These are phyloP conservation scores for Sabuloglossum arenarium DNA, from an alignment of 495 filamentous ascomycete genomes.

Conservation along the genomic window DNA sequence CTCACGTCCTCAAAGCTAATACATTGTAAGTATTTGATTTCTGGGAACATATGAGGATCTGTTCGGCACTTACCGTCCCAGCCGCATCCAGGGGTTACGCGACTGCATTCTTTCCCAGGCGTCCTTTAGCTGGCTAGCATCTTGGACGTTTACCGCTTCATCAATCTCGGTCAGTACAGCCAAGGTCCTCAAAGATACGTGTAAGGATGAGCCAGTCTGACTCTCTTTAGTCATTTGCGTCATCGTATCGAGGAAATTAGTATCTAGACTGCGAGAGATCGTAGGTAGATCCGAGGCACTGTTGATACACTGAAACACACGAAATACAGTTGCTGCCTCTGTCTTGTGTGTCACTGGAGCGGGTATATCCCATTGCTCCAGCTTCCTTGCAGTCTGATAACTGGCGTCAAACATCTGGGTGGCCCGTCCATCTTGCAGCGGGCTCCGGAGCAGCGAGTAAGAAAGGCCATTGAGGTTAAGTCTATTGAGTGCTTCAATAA, in stretches of 20 bases:
- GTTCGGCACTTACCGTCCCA: conserved; percentile 34
- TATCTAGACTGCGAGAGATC: conserved; percentile 32
- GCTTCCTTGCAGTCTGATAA: conserved; percentile 59
- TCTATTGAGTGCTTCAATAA: conserved; percentile 40
- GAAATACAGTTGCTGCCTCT: conserved; percentile 50
- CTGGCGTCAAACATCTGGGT: conserved; percentile 39
- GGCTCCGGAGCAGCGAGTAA: conserved; percentile 45
- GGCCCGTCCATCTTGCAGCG: conserved; percentile 18
- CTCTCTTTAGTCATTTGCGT: conserved; percentile 29
- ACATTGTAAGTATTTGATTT: not conserved
- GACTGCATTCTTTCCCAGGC: conserved; percentile 38
- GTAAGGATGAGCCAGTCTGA: conserved; percentile 36
- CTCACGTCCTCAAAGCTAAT: conserved; percentile 59
- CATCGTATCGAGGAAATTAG: conserved; percentile 43
- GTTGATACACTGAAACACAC: conserved; percentile 58
- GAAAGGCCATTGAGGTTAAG: conserved; percentile 54
- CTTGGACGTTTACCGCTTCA: conserved; percentile 42
- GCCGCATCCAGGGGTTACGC: conserved; percentile 59
- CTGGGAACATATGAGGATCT: not conserved
- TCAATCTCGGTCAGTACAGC: conserved; percentile 66
- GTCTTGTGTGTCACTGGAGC: conserved; percentile 38
- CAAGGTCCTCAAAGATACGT: conserved; percentile 43
- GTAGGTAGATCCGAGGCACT: conserved; percentile 33
- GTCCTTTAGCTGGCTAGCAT: conserved; percentile 36
- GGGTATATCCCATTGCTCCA: conserved; percentile 86